phyloP scores from a whole-genome alignment of 2,329 filamentous ascomycete species.

The Furcasterigmium sp. region DNA sequence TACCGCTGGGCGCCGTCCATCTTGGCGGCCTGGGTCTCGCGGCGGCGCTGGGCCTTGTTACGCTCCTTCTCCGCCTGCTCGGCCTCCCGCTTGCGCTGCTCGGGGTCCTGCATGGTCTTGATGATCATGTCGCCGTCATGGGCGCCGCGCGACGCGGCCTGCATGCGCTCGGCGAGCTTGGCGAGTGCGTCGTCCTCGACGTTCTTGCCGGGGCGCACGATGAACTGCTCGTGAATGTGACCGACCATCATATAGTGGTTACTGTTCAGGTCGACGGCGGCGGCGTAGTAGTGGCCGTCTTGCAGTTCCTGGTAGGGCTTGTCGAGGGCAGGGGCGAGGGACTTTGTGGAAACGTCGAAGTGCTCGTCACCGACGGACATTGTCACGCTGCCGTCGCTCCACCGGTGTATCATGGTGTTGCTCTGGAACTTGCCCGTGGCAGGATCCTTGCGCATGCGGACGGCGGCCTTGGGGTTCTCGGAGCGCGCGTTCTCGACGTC shows the following conservation, averaged over 20 bases:
- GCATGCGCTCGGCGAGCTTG: slow-evolving; percentile 62
- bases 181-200: slow-evolving; percentile 68
- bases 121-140: slow-evolving; percentile 61
- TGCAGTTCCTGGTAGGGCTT: slow-evolving; percentile 61
- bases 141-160: slow-evolving; percentile 53
- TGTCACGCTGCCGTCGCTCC: slow-evolving; percentile 75
- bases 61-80: slow-evolving; percentile 72
- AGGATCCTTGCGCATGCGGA: slow-evolving; percentile 65
- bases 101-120: slow-evolving; percentile 66
- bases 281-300: slow-evolving; percentile 73
- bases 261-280: slow-evolving; percentile 63
- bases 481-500: slow-evolving; percentile 49
- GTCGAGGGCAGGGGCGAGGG: slow-evolving; percentile 55
- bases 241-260: slow-evolving; percentile 68
- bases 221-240: slow-evolving; percentile 69
- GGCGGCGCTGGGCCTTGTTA: slow-evolving; percentile 58
- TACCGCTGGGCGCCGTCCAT: slow-evolving; percentile 52
- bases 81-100: slow-evolving; percentile 67
- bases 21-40: slow-evolving; percentile 62
- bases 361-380: slow-evolving; percentile 71
- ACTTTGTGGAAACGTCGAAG: slow-evolving; percentile 68
- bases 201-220: slow-evolving; percentile 60
- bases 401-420: slow-evolving; percentile 69
- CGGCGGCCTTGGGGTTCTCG: slow-evolving; percentile 56
- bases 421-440: slow-evolving; percentile 64